Evolutionary conservation across 2,329 filamentous ascomycete genomes (phyloP).

Genomic region (Apiospora phragmitis): DNA sequence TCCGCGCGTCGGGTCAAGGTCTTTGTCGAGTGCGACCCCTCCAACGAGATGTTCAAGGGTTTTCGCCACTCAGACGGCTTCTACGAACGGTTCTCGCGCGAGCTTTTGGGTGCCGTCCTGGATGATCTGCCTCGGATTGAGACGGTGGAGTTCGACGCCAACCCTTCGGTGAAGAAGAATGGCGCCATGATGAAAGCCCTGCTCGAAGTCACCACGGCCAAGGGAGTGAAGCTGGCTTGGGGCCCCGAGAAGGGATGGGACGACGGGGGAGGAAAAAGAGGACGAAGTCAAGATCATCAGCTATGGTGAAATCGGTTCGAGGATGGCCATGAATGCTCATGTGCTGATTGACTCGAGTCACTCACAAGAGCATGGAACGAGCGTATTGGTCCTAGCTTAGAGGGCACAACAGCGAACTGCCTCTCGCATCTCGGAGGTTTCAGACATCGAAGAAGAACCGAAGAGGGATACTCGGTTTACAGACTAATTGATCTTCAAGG

Average conservation of each 20-base stretch:
- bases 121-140: conserved; percentile 55
- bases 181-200: conserved; percentile 66
- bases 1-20: conserved; percentile 62
- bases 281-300: conserved; percentile 22
- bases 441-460: neutral
- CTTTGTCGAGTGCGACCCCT: conserved; percentile 73
- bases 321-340: neutral
- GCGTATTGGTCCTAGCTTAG: conserved; percentile 7
- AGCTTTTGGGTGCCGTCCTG: conserved; percentile 58
- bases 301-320: conserved; percentile 12
- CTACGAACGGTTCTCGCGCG: conserved; percentile 66
- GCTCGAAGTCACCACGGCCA: conserved; percentile 49
- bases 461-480: no score
- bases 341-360: neutral
- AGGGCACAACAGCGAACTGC: neutral
- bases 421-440: neutral
- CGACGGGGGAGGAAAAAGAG: conserved; percentile 46
- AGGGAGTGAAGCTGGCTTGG: conserved; percentile 61
- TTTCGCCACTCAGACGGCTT: conserved; percentile 67
- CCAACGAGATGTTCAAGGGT: conserved; percentile 64
- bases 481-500: neutral
- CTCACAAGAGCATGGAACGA: neutral
- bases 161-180: conserved; percentile 62
- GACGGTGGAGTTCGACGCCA: conserved; percentile 70
- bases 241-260: conserved; percentile 69